Base-by-base conservation (phyloP, 176 grass and related monocot species). In the Lolium multiflorum region DNA sequence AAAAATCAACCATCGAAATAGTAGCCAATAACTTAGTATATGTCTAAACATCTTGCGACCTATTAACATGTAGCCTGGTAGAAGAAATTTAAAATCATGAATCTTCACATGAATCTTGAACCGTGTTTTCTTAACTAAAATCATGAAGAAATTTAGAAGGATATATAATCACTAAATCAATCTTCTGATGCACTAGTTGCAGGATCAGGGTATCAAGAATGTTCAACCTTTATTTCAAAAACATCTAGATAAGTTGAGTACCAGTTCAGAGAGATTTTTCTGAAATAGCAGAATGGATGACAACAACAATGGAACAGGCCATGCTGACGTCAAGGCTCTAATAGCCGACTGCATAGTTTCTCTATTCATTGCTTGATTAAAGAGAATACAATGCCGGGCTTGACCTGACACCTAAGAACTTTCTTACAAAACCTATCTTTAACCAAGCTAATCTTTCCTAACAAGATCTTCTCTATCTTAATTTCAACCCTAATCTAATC, bases 301-400 rank as follows among this genome's bases (percentile, higher is more conserved):
- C 24, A 74, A 49, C 13, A 74, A 50, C 13, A 52, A 28, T 28
- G 47, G 22, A 64, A 52, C 9, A 4, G 5, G 13, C 62, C 26
- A 35, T 66, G 63, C 63, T 3, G 64, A 14, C 28, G 1, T 37
- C 28, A 67, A 67, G 6, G 28, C 15, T 37, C 64, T 67, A 67
- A 67, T 67, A 14, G 6, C 15, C 28, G 6, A 67, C 28, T 67
- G 31, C 64, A 67, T 38, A 17, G 28, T 67, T 37, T 37, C 15
- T 37, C 6, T 67, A 67, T 38, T 67, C 63, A 66, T 66, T 66
- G 63, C 64, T 67, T 67, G 31, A 67, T 25, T 35, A 37, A 67
- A 67, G 26, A 67, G 37, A 26, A 67, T 37, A 67, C 0, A 14
- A 17, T 67, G 63, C 26, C 35, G n/a, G 12, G 63, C 63, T 37